Base-by-base conservation (phyloP, 371 early-diverging fungal genomes). In the Mortierella sp. region DNA sequence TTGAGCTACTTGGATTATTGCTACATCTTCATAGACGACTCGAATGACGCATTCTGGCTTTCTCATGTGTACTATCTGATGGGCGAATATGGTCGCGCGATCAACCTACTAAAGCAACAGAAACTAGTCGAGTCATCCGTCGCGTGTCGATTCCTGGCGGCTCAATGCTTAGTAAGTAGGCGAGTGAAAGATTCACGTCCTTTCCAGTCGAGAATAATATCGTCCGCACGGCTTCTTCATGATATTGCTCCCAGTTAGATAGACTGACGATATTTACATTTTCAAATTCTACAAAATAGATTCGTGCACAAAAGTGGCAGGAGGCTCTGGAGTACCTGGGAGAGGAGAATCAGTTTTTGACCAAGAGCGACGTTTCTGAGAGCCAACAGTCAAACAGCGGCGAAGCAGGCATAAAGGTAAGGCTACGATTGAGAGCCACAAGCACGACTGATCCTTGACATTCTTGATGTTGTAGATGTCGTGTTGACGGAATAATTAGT, bases 241-340 rank as follows among this genome's bases (percentile, higher is more conserved):
- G 6, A 19, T 6, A 31, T 3, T 34, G 7, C 6, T 19, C 16
- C 9, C 47, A 21, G 48, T 31, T 73, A 31, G 28, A 19, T 10
- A 34, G 1, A 42, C 24, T 42, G 28, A 42, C 54, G 10, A 34
- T 26, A 7, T 21, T 5, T 42, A 57, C 42, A 55, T 76, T 21
- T 48, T 7, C 24, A 10, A 38, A 24, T 3, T 24, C 34, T 9
- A 68, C 26, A 63, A 50, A 47, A 44, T 80, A 93, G 94, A 89
- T 91, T 60, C 90, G 91, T 31, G 84, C 93, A 55, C 91, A 89
- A 57, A 91, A 92, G 54, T 94, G 92, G 87, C 80, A 87, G 73
- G 92, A 93, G 75, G 94, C 91, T 1, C 80, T 92, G 38, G 93
- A 92, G 72, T 89, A 93, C 73, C 70, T 94, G 52, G 91, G 93